Base-by-base conservation (phyloP, 805 yeast genomes). In the Candida anglica region DNA sequence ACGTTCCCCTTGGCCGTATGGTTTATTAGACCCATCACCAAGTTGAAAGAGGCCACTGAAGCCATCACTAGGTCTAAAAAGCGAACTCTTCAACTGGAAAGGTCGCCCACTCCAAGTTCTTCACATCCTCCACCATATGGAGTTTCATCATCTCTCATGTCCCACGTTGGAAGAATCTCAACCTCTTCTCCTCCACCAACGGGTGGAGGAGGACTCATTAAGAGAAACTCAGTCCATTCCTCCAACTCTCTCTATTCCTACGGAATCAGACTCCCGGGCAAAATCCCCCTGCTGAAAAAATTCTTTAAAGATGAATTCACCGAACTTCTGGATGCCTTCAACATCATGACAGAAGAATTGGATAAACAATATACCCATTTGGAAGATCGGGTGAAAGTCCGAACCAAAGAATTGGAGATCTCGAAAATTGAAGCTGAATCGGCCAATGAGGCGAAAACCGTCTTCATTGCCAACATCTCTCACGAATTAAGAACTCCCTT, bases 391-490 rank as follows among this genome's bases (percentile, higher is more conserved):
- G 98, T 91, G 13, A 71, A 77, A 33, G 80, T 81, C 23, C 73
- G 98, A 52, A 91, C 98, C 0, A 79, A 76, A 48, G 96, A 91
- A 56, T 69, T 91, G 28, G 96, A 89, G 56, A 81, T 81, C 1
- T 93, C 96, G 7, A 85, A 86, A 47, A 73, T 83, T 19, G 85
- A 82, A 52, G 97, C 96, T 0, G 97, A 91, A 60, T 78, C 83
- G 19, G 98, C 98, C 1, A 91, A 91, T 56, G 97, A 93, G 47
- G 96, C 98, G 3, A 93, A 93, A 52, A 89, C 98, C 0, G 88
- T 86, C 5, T 87, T 87, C 53, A 81, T 87, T 48, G 96, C 96
- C 2, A 86, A 89, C 46, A 88, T 87, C 13, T 86, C 96, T 0
- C 96, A 87, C 56, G 98, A 93, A 63, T 69, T 93, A 51, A 75